Percentiles rank a stretch among this genome's conserved stretches.
These are phyloP conservation scores for Pouteria glomerata DNA, from an alignment of 148 eudicot genomes.

Conservation along the genomic window DNA sequence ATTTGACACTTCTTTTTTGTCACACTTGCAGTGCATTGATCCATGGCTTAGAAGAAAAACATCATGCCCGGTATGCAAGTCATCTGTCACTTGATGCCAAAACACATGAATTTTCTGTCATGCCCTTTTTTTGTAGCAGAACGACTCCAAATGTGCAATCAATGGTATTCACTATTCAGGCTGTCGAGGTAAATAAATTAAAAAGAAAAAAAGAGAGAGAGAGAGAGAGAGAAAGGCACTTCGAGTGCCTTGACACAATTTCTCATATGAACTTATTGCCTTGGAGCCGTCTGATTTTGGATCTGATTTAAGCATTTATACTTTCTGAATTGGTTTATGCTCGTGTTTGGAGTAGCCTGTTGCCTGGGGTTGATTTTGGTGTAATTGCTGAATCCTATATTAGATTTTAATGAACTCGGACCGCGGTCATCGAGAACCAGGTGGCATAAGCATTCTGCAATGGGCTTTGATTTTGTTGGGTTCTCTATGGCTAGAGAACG, in stretches of 20 bases:
- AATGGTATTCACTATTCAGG: neutral
- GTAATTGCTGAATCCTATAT: no score
- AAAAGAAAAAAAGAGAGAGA: no score
- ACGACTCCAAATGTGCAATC: slow-evolving; percentile 1
- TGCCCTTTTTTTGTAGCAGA: neutral
- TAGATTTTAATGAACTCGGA: no score
- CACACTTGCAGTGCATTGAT: slow-evolving; percentile 80
- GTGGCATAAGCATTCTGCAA: no score
- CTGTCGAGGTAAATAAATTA: neutral
- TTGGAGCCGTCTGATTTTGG: neutral
- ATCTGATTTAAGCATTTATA: neutral
- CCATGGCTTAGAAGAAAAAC: slow-evolving; percentile 87
- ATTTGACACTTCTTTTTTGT: neutral
- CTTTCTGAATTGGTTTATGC: neutral
- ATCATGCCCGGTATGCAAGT: slow-evolving; percentile 91
- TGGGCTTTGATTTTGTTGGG: no score
- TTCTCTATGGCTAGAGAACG: no score
- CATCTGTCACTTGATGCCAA: slow-evolving; percentile 48
- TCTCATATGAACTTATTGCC: neutral
- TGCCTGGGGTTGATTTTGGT: neutral
- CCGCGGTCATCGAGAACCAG: no score
- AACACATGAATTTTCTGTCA: neutral
- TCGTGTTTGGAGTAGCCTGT: neutral
- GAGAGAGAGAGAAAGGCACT: neutral
- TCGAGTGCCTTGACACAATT: neutral